Evolutionary conservation across 306 rosid species (phyloP).

Genomic region (Trifolium pratense): DNA sequence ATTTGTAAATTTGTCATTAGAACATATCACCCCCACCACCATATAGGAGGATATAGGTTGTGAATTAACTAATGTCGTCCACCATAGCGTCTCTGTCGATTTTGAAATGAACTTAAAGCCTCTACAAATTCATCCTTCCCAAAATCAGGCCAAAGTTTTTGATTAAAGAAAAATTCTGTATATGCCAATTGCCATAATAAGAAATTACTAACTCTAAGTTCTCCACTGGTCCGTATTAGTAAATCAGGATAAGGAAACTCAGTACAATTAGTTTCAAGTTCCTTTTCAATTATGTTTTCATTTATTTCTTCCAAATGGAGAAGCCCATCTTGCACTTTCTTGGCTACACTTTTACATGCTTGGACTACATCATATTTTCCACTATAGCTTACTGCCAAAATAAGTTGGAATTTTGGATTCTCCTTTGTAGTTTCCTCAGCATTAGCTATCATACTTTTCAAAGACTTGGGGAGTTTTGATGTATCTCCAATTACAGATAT

Average conservation of each 20-base stretch:
- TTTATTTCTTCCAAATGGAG: slow-evolving; percentile 58
- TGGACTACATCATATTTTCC: slow-evolving; percentile 83
- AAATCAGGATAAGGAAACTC: slow-evolving; percentile 75
- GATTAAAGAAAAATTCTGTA: slow-evolving; percentile 64
- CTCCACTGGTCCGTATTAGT: slow-evolving; percentile 81
- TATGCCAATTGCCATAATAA: slow-evolving; percentile 87
- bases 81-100: slow-evolving; percentile 73
- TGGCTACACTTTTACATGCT: slow-evolving; percentile 69
- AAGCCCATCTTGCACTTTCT: slow-evolving; percentile 58
- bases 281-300: slow-evolving; percentile 63
- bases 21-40: too few species aligned
- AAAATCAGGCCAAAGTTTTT: slow-evolving; percentile 78
- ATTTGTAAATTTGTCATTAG: too few species aligned
- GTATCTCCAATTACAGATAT: slow-evolving; percentile 75
- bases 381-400: slow-evolving; percentile 74
- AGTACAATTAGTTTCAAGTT: slow-evolving; percentile 77
- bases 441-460: slow-evolving; percentile 43
- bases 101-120: slow-evolving; percentile 75
- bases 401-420: slow-evolving; percentile 57
- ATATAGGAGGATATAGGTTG: too few species aligned
- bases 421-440: slow-evolving; percentile 60
- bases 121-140: slow-evolving; percentile 63
- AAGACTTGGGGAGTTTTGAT: slow-evolving; percentile 55
- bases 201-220: slow-evolving; percentile 82
- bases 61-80: slow-evolving; percentile 28